These are phyloP conservation scores for Papiliotrema nemorosa DNA, from an alignment of 1,284 basidiomycete genomes.

Conservation along the genomic window DNA sequence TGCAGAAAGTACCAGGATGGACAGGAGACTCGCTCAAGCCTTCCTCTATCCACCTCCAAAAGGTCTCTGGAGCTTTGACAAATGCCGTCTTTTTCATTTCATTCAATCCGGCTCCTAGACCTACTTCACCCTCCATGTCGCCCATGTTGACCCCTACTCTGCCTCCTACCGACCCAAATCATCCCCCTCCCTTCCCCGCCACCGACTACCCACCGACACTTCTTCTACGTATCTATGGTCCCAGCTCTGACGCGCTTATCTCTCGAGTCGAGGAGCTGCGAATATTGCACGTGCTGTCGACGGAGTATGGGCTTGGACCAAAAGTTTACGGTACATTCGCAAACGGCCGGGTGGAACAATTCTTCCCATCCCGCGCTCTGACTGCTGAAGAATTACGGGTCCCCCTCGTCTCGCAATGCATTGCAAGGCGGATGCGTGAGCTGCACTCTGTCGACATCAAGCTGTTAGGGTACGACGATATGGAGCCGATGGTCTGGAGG, in stretches of 20 bases:
- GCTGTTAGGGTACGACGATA: constrained; percentile 56
- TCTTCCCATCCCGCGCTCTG: constrained; percentile 80
- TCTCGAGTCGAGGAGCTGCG: constrained; percentile 78
- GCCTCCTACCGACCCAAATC: constrained; percentile 37
- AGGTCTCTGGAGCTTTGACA: constrained; percentile 85
- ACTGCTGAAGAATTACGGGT: constrained; percentile 72
- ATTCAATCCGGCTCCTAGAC: constrained; percentile 46
- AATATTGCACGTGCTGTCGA: constrained; percentile 80
- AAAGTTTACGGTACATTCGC: constrained; percentile 86
- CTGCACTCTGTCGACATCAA: constrained; percentile 83
- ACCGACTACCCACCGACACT: constrained; percentile 59
- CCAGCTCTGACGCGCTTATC: constrained; percentile 78
- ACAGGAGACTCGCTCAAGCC: constrained; percentile 45
- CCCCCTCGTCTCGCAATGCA: constrained; percentile 69
- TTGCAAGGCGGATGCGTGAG: constrained; percentile 86
- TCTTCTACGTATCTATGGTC: constrained; percentile 82
- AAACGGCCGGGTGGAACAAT: constrained; percentile 90
- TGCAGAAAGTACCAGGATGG: constrained; percentile 44
- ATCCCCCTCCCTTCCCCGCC: constrained; percentile 27
- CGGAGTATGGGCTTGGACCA: constrained; percentile 81
- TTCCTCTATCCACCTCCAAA: constrained; percentile 62
- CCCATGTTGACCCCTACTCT: constrained; percentile 47
- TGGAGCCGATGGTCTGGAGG: constrained; percentile 56
- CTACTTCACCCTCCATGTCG: constrained; percentile 43
- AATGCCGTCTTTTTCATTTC: constrained; percentile 92